phyloP scores from a whole-genome alignment of 2,329 filamentous ascomycete genomes.

The Arthrobotrys entomopaga region DNA sequence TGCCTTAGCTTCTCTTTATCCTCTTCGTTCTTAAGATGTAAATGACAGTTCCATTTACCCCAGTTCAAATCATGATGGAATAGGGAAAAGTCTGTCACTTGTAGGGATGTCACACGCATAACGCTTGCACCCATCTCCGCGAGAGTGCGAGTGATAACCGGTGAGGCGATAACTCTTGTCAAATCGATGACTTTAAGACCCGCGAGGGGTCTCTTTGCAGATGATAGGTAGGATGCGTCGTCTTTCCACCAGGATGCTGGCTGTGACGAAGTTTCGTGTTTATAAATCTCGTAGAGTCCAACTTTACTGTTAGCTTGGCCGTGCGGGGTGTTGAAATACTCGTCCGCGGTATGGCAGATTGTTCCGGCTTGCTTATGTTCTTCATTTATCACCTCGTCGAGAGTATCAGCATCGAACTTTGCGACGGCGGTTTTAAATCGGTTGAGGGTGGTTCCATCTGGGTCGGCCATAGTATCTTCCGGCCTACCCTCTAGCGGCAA shows the following conservation, averaged over 20 bases:
- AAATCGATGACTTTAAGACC: slow-evolving; percentile 66
- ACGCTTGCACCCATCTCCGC: slow-evolving; percentile 66
- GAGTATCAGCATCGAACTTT: slow-evolving; percentile 60
- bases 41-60: slow-evolving; percentile 66
- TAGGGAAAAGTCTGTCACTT: slow-evolving; percentile 62
- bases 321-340: slow-evolving; percentile 62
- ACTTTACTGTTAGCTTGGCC: slow-evolving; percentile 63
- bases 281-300: slow-evolving; percentile 62
- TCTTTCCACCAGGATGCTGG: slow-evolving; percentile 63
- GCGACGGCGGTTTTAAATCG: slow-evolving; percentile 61
- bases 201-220: slow-evolving; percentile 63
- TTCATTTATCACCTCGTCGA: slow-evolving; percentile 62
- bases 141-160: slow-evolving; percentile 63
- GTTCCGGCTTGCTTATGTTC: slow-evolving; percentile 63
- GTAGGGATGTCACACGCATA: slow-evolving; percentile 63
- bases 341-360: slow-evolving; percentile 62
- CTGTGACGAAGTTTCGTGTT: slow-evolving; percentile 59
- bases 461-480: slow-evolving; percentile 19
- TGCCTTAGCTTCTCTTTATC: slow-evolving; percentile 62
- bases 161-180: slow-evolving; percentile 66
- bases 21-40: slow-evolving; percentile 63
- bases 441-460: slow-evolving; percentile 60
- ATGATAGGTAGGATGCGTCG: slow-evolving; percentile 57
- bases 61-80: slow-evolving; percentile 66
- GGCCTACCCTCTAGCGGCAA: slow-evolving; percentile 60